Conservation (phyloP, 768 basidiomycete species). For the Russula earlei region DNA sequence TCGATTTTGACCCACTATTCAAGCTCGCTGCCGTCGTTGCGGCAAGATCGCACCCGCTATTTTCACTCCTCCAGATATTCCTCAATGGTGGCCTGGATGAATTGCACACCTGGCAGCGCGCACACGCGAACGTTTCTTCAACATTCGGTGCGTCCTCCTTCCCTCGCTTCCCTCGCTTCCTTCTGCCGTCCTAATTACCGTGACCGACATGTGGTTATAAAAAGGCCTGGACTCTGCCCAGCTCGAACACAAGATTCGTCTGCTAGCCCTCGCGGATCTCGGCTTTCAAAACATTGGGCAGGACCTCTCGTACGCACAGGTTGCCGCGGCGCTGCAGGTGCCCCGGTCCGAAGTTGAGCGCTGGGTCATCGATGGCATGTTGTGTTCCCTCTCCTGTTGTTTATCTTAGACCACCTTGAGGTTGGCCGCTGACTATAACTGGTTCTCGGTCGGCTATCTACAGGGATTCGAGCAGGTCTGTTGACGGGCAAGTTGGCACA, state of each 20-base stretch:
- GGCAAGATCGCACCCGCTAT: conserved; percentile 60
- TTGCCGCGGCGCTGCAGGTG: conserved; percentile 60
- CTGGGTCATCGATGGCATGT: conserved; percentile 79
- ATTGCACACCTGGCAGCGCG: conserved; percentile 49
- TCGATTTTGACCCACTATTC: conserved; percentile 77
- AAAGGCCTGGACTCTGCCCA: conserved; percentile 48
- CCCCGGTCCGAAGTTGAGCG: conserved; percentile 61
- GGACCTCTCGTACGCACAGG: conserved; percentile 59
- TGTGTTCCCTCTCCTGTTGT: neutral
- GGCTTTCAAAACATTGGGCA: conserved; percentile 70
- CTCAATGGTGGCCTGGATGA: conserved; percentile 53
- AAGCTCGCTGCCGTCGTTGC: conserved; percentile 63
- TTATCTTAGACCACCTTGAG: neutral
- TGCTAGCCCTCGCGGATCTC: conserved; percentile 66
- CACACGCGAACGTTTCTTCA: conserved; percentile 39
- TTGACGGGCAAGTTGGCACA: conserved; percentile 80
- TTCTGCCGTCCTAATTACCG: neutral
- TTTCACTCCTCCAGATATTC: conserved; percentile 68
- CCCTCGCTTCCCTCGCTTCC: too few species aligned
- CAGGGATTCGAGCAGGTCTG: conserved; percentile 75
- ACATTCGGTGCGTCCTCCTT: conserved; percentile 39
- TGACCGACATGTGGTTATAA: neutral
- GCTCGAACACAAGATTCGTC: conserved; percentile 71
- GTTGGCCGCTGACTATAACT: neutral
- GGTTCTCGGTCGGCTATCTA: neutral